Evolutionary conservation across 768 basidiomycete species (phyloP), one percentile per base, ranked within the genome.

Genomic region (Pleurotus platypus): DNA sequence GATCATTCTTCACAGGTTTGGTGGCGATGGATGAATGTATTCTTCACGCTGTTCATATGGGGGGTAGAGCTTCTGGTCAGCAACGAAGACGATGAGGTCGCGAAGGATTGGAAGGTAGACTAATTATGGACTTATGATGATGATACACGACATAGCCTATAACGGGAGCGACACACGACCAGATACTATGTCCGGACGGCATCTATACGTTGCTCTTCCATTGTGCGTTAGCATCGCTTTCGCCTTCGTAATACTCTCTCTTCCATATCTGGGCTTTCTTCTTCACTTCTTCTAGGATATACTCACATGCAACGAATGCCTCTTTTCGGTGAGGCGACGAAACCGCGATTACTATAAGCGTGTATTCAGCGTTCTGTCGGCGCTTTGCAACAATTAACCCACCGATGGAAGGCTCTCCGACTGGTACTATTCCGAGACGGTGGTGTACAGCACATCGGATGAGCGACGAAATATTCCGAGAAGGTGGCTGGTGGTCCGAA

Each of bases 11-110:
- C 90, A n/a, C 92, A 93, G 66, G 83, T 92, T 49, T 94, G 92
- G 92, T 93, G 92, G 89, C 81, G 92, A 60, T 93, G 92, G 91
- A 86, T 87, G 76, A 90, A 91, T 66, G 86, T 94, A 35, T 90
- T 92, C 74, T 88, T 93, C 70, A 92, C 90, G 3, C 78, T 94
- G 26, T 76, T 86, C 22, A 80, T 92, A 42, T 94, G 92, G 92
- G 84, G 87, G 9, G 75, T 93, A 20, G 92, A 93, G 70, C 78
- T 93, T 47, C 69, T 89, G 27, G 89, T 94, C 56, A 85, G 86
- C 72, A 81, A 81, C n/a, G 89, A 85, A 48, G 87, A 89, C 49
- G 89, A 90, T 62, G 73, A 68, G 27, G 70, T 71, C 20, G 77
- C 81, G 57, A 84, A 86, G 64, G 80, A 85, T 66, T 92, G 90